Percentiles rank a stretch among this genome's conserved stretches.
Conservation (phyloP, 2,329 filamentous ascomycete genomes). For the Clonostachys solani region DNA sequence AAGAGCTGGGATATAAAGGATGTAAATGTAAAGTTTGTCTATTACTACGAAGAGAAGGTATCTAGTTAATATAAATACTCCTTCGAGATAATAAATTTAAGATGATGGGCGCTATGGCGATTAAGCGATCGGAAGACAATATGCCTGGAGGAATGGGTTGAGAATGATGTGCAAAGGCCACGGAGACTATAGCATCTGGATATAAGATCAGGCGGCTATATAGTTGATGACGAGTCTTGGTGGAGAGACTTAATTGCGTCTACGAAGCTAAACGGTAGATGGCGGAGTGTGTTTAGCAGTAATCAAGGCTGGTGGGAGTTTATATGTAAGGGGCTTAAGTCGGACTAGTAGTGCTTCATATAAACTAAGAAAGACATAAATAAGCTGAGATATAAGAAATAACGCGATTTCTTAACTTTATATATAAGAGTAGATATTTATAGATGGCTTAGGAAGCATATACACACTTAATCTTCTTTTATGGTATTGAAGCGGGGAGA, state of each 20-base stretch:
- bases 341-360: too few species aligned
- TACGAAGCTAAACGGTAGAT: not conserved
- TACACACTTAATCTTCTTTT: too few species aligned
- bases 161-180: not conserved
- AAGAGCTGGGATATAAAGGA: not conserved
- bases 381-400: too few species aligned
- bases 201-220: not conserved
- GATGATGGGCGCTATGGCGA: not conserved
- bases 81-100: not conserved
- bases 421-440: too few species aligned
- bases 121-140: not conserved
- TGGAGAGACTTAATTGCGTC: not conserved
- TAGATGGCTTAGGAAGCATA: too few species aligned
- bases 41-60: not conserved
- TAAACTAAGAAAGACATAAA: too few species aligned
- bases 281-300: not conserved
- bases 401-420: too few species aligned
- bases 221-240: not conserved
- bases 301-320: not conserved
- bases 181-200: not conserved
- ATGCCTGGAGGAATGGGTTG: not conserved
- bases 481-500: too few species aligned
- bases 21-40: not conserved
- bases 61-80: not conserved
- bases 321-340: too few species aligned